A percentile compares a stretch with the other conserved stretches of the same genome.
Conservation (phyloP, 768 basidiomycete genomes). For the Russula emetica region DNA sequence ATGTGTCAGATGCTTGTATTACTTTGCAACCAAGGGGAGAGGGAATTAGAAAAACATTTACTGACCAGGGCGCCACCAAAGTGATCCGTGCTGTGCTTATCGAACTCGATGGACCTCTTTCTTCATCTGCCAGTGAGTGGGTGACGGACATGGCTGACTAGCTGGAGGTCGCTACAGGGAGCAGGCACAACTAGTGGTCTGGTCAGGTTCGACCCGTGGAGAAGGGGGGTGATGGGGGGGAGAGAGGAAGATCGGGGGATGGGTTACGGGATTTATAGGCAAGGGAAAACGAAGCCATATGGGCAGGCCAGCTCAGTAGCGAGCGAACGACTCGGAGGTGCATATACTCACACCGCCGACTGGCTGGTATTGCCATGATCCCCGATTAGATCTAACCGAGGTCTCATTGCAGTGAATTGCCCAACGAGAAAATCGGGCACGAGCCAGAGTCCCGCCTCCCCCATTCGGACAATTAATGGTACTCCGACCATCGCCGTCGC, state of each 20-base stretch:
- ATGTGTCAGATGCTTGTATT: no score
- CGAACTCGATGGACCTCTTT: slow-evolving; percentile 28
- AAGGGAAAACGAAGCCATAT: not conserved
- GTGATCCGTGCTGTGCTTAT: slow-evolving; percentile 16
- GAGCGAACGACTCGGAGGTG: not conserved
- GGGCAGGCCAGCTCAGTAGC: not conserved
- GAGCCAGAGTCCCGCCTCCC: no score
- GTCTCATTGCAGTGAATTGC: no score
- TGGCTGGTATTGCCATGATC: no score
- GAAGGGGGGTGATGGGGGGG: not conserved
- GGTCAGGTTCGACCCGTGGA: not conserved
- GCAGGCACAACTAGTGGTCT: slow-evolving; percentile 10
- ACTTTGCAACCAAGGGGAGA: not conserved
- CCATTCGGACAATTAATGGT: no score
- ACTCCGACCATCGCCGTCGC: no score
- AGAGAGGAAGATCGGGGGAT: not conserved
- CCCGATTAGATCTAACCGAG: no score
- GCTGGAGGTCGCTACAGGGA: not conserved
- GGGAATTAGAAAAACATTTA: not conserved
- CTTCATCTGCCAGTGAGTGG: slow-evolving; percentile 13
- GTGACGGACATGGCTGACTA: slow-evolving; percentile 24
- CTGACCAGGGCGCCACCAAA: not conserved
- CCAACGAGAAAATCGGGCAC: no score
- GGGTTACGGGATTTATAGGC: not conserved
- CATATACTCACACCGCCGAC: no score